Base-by-base conservation (phyloP, 345 rosid genomes). In the Boechera stricta region DNA sequence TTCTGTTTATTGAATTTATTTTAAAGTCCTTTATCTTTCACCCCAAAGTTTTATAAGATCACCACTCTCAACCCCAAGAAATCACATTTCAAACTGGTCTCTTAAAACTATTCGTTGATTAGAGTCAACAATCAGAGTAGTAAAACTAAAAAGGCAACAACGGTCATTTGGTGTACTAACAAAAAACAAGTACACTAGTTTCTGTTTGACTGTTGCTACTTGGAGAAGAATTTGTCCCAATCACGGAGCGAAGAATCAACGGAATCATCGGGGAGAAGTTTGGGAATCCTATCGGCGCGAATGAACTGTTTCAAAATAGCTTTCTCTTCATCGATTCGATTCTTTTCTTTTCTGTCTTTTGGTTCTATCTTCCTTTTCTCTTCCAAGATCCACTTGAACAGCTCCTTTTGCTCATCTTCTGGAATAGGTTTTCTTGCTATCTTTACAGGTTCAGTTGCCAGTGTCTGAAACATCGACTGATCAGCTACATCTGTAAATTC, bases 311-410 rank as follows among this genome's bases (percentile, higher is more conserved):
- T 90, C 61, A 92, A 83, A 45, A 90, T 77, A 72, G 86, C 91
- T 79, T 90, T 93, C 44, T 93, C 93, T 80, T 88, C 83, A 24
- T 89, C 85, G 31, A 83, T 84, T 36, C 32, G 82, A 81, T 82
- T 85, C 84, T 84, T 86, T 75, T 84, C 86, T 69, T 81, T 78
- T 7, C 2, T 76, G 73, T 82, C 79, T 75, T 71, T 86, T 47
- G 91, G 92, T 70, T 84, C 85, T 5, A 65, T 44, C 82, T 85
- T 89, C 71, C 94, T 80, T 79, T 90, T 89, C 86, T 90, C 94
- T 77, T 86, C 94, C 88, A 87, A 67, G 4, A 90, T 84, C 92
- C 96, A 90, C 26, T 82, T 59, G 86, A 89, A 87, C 48, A 90
- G 88, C 76, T 89, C 91, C 5, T 83, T 85, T 68, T 90, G 96